These are phyloP conservation scores for Olyra latifolia DNA, from an alignment of 176 grass and related monocot species.

Conservation along the genomic window DNA sequence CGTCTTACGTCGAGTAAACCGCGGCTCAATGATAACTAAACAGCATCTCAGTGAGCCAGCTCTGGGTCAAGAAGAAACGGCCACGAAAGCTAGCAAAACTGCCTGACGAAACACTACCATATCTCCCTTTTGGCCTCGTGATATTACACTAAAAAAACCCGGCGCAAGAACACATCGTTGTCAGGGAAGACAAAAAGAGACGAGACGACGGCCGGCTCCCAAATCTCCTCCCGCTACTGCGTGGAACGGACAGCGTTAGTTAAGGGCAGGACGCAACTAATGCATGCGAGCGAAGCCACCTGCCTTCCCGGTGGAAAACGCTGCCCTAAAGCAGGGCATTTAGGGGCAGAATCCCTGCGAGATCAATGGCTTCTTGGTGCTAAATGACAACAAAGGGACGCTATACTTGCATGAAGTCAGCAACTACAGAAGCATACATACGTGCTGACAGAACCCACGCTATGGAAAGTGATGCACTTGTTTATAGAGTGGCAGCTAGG, in stretches of 20 bases:
- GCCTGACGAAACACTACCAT: conserved; percentile 42
- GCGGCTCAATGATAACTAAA: background rate
- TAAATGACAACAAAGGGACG: background rate
- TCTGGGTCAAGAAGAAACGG: conserved; percentile 22
- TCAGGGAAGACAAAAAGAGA: conserved; percentile 51
- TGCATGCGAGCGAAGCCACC: conserved; percentile 17
- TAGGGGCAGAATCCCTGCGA: conserved; percentile 43
- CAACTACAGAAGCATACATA: conserved; percentile 19
- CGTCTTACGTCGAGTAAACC: background rate
- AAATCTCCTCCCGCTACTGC: conserved; percentile 35
- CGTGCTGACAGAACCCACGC: background rate
- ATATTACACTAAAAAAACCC: background rate
- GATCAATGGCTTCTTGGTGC: conserved; percentile 18
- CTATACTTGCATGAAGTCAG: background rate
- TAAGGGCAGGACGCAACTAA: conserved; percentile 56
- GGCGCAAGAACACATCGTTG: conserved; percentile 28
- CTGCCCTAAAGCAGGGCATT: conserved; percentile 8
- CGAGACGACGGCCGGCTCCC: conserved; percentile 19
- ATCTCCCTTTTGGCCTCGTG: conserved; percentile 16
- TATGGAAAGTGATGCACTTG: background rate
- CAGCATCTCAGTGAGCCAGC: conserved; percentile 27
- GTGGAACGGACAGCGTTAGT: conserved; percentile 69
- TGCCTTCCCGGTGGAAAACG: conserved; percentile 31
- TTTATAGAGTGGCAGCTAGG: conserved; percentile 34
- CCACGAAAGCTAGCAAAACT: background rate